These are phyloP conservation scores for Cercospora zeae-maydis DNA, from an alignment of 2,329 filamentous ascomycete species.

Conservation along the genomic window DNA sequence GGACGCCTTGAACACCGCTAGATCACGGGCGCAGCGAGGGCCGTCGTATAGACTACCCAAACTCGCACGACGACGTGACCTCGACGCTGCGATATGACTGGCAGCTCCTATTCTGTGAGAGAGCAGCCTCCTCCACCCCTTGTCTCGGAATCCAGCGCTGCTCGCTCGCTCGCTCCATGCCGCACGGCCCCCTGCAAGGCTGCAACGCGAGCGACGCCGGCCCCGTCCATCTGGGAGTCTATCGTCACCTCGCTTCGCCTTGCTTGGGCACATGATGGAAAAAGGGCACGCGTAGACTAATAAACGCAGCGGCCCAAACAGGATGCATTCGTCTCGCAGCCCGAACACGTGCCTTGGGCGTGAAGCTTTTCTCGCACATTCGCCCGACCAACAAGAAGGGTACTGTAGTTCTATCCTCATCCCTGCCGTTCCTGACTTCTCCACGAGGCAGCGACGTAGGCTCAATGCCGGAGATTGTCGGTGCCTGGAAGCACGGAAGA, in stretches of 20 bases:
- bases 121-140: background rate
- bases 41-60: background rate
- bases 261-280: no score
- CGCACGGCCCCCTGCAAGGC: background rate
- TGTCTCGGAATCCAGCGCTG: background rate
- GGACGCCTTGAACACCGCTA: background rate
- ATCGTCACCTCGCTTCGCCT: background rate
- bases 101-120: background rate
- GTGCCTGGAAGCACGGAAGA: background rate
- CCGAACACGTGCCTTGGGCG: background rate
- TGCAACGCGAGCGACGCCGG: background rate
- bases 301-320: background rate
- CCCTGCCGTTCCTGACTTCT: constrained; percentile 10
- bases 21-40: background rate
- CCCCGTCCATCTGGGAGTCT: background rate
- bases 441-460: constrained; percentile 1
- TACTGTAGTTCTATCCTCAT: no score
- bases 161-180: no score
- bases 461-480: constrained; percentile 13
- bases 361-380: background rate
- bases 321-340: background rate
- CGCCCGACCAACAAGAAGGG: background rate
- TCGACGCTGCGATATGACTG: background rate
- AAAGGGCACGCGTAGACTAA: no score
- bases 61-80: background rate